Conservation (phyloP, 257 asterid genomes). For the Nicotiana undulata region DNA sequence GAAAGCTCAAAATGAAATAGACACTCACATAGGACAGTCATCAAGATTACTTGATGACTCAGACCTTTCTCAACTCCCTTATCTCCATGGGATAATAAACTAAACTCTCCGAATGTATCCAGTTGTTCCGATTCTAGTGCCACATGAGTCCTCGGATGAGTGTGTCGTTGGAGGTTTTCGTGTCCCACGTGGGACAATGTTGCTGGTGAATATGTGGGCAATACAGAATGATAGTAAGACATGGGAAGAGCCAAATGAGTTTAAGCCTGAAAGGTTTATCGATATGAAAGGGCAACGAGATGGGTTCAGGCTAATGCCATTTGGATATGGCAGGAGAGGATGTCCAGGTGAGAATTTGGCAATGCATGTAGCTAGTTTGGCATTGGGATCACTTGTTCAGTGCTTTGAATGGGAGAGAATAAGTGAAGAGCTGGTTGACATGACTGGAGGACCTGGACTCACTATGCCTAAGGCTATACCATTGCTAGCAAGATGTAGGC, state of each 20-base stretch:
- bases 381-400: conserved; percentile 15
- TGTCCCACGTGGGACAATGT: conserved; percentile 17
- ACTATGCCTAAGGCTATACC: conserved; percentile 17
- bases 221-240: conserved; percentile 18
- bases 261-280: conserved; percentile 28
- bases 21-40: conserved; percentile 17
- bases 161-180: conserved; percentile 17
- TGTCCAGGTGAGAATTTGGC: conserved; percentile 22
- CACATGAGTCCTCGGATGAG: conserved; percentile 23
- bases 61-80: conserved; percentile 32
- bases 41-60: conserved; percentile 41
- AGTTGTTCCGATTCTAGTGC: conserved; percentile 4
- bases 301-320: conserved; percentile 16
- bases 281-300: conserved; percentile 5
- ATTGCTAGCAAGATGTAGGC: conserved; percentile 11
- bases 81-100: conserved; percentile 13
- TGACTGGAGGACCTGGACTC: conserved; percentile 21
- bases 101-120: conserved; percentile 25
- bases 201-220: conserved; percentile 22
- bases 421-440: conserved; percentile 16
- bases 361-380: conserved; percentile 7
- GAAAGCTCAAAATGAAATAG: conserved; percentile 48
- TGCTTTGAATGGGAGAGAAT: conserved; percentile 28
- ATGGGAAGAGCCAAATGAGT: conserved; percentile 20
- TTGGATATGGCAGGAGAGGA: conserved; percentile 26